Evolutionary conservation across 176 grass and related monocot species (phyloP).

Genomic region (Rhynchospora tenuis): DNA sequence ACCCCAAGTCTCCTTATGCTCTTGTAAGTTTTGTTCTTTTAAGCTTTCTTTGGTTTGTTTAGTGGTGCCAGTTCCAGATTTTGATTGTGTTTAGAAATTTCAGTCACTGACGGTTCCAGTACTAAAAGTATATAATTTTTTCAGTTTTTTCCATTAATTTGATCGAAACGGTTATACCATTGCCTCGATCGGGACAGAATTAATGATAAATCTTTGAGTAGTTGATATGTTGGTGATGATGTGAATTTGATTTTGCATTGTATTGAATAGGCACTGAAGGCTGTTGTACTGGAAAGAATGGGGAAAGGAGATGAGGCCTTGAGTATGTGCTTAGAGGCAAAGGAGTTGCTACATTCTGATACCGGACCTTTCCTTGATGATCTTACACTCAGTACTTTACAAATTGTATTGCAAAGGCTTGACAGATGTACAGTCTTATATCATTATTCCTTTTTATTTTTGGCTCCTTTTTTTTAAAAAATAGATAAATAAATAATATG

Average conservation of each 20-base stretch:
- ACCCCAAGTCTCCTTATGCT: conserved; percentile 77
- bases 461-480: background rate
- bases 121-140: background rate
- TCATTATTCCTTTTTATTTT: conserved; percentile 13
- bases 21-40: conserved; percentile 46
- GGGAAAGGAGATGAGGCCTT: conserved; percentile 89
- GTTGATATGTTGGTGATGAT: conserved; percentile 12
- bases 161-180: background rate
- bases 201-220: background rate
- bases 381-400: conserved; percentile 94
- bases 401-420: conserved; percentile 91
- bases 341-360: conserved; percentile 63
- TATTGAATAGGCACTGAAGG: conserved; percentile 80
- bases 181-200: background rate
- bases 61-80: background rate
- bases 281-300: conserved; percentile 95
- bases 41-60: background rate
- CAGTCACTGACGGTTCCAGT: background rate
- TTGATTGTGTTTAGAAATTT: background rate
- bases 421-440: conserved; percentile 51
- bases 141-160: background rate
- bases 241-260: conserved; percentile 24
- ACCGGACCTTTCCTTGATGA: conserved; percentile 78
- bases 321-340: conserved; percentile 62
- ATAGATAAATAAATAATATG: conserved; percentile 2